phyloP scores from a whole-genome alignment of 768 basidiomycete genomes.

The Naematelia encephala region DNA sequence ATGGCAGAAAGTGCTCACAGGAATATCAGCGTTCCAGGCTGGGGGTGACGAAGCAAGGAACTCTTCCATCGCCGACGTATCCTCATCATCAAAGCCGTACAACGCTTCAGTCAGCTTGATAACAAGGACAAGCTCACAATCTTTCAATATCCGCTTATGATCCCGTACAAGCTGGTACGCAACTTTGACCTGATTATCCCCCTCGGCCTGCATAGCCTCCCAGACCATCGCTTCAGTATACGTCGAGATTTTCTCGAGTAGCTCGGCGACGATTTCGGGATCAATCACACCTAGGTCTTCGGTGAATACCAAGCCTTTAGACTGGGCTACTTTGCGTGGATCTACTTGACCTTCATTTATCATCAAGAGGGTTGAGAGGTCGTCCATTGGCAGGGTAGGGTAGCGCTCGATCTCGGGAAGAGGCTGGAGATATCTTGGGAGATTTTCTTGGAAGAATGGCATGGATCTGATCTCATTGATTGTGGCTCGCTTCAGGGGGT shows the following conservation, averaged over 20 bases:
- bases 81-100: constrained; percentile 62
- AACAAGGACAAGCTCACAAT: constrained; percentile 60
- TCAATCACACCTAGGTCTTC: constrained; percentile 89
- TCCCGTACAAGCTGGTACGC: constrained; percentile 92
- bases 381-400: constrained; percentile 36
- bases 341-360: constrained; percentile 45
- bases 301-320: constrained; percentile 58
- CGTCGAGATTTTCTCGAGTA: constrained; percentile 67
- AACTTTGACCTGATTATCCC: constrained; percentile 93
- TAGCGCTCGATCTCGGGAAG: constrained; percentile 61
- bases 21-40: constrained; percentile 51
- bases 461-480: constrained; percentile 85
- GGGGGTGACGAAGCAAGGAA: constrained; percentile 52
- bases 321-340: constrained; percentile 40
- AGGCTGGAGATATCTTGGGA: constrained; percentile 74
- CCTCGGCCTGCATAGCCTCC: constrained; percentile 76
- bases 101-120: constrained; percentile 56
- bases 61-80: constrained; percentile 54
- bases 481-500: constrained; percentile 92
- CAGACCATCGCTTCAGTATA: constrained; percentile 81
- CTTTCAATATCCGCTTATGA: constrained; percentile 75
- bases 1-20: constrained; percentile 20
- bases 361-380: constrained; percentile 34
- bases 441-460: constrained; percentile 81
- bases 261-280: constrained; percentile 80